Evolutionary conservation across 257 asterid genomes (phyloP).

Genomic region (Verbascum thapsus): DNA sequence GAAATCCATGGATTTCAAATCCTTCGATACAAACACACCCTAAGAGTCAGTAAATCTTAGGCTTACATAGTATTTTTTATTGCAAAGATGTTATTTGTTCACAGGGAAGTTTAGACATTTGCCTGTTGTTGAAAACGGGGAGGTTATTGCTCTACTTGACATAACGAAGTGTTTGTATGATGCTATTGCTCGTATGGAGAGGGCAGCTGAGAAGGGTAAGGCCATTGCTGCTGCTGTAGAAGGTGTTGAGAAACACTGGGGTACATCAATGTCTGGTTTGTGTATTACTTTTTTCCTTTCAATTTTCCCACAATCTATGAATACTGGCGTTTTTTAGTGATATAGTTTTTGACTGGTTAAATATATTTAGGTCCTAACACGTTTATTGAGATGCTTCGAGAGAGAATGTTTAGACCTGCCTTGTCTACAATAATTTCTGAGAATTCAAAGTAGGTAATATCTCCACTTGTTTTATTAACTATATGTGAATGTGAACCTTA

Average conservation of each 20-base stretch:
- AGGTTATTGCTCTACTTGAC: slow-evolving; percentile 94
- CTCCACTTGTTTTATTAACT: slow-evolving; percentile 42
- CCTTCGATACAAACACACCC: too few species aligned
- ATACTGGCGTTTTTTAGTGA: slow-evolving; percentile 24
- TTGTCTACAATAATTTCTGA: slow-evolving; percentile 84
- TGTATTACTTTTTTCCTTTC: slow-evolving; percentile 25
- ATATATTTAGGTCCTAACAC: slow-evolving; percentile 76
- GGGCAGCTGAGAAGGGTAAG: slow-evolving; percentile 98
- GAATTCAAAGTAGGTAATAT: slow-evolving; percentile 98
- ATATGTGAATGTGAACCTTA: slow-evolving; percentile 3
- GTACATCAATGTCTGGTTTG: slow-evolving; percentile 82
- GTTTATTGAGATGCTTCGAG: slow-evolving; percentile 79
- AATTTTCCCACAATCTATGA: slow-evolving; percentile 1
- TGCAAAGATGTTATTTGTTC: slow-evolving; percentile 16
- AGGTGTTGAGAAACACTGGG: slow-evolving; percentile 99
- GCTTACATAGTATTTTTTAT: slow-evolving; percentile 6
- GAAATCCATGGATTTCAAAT: too few species aligned
- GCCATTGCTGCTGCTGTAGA: slow-evolving; percentile 98
- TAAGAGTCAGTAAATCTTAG: not conserved
- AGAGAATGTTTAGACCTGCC: slow-evolving; percentile 85
- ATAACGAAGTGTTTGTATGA: slow-evolving; percentile 94
- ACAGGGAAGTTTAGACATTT: slow-evolving; percentile 96
- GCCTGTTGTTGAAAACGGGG: slow-evolving; percentile 96
- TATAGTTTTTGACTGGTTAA: slow-evolving; percentile 5
- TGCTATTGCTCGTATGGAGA: slow-evolving; percentile 97